phyloP scores from a whole-genome alignment of 768 basidiomycete species.

The Zangia roseola region DNA sequence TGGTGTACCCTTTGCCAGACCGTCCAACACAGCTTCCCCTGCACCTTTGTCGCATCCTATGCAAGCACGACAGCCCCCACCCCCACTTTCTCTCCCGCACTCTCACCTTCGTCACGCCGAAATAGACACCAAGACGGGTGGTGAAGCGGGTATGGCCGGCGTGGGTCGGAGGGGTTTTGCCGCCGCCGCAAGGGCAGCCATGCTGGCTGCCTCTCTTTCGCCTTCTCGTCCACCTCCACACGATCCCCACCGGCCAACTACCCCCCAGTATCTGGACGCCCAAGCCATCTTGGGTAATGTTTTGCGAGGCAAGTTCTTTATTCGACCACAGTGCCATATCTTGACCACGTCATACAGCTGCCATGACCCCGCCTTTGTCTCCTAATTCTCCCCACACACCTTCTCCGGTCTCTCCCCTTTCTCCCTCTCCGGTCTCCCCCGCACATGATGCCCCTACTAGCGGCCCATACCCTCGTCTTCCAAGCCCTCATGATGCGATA shows the following conservation, averaged over 20 bases:
- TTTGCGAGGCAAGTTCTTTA: slow-evolving; percentile 31
- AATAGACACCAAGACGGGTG: slow-evolving; percentile 71
- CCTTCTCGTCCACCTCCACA: slow-evolving; percentile 7
- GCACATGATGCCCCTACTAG: slow-evolving; percentile 11
- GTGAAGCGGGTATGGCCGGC: slow-evolving; percentile 86
- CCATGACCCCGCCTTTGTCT: slow-evolving; percentile 34
- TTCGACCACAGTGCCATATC: neutral
- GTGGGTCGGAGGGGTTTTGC: slow-evolving; percentile 83
- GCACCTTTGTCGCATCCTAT: slow-evolving; percentile 6
- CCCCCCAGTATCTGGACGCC: slow-evolving; percentile 48
- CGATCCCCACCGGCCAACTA: slow-evolving; percentile 31
- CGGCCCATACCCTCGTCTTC: slow-evolving; percentile 16
- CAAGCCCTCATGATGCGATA: slow-evolving; percentile 20
- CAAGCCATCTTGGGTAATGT: slow-evolving; percentile 32
- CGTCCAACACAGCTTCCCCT: slow-evolving; percentile 5
- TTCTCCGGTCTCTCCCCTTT: slow-evolving; percentile 35
- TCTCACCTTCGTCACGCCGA: slow-evolving; percentile 26
- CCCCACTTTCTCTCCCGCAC: slow-evolving; percentile 13
- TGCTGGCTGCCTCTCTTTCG: slow-evolving; percentile 35
- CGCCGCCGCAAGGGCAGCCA: slow-evolving; percentile 67
- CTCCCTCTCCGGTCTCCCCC: slow-evolving; percentile 24
- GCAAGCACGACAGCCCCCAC: slow-evolving; percentile 19
- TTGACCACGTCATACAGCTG: slow-evolving; percentile 22
- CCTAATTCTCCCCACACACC: slow-evolving; percentile 32
- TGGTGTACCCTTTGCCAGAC: slow-evolving; percentile 2